Conservation (phyloP, 805 yeast genomes). For the Candida adriatica region DNA sequence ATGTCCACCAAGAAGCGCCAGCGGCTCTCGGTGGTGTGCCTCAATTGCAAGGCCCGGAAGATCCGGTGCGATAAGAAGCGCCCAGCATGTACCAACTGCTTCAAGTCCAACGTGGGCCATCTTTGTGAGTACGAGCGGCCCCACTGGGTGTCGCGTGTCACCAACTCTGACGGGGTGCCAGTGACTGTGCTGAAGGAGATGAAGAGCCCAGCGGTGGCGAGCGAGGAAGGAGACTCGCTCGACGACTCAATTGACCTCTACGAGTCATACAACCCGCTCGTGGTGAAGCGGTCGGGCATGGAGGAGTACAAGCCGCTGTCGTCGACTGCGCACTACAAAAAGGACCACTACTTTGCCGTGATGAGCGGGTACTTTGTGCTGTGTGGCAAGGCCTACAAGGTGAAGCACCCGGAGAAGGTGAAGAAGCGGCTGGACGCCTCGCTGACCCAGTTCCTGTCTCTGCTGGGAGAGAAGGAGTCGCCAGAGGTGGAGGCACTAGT, state of each 20-base stretch:
- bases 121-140: slow-evolving; percentile 23
- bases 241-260: slow-evolving; percentile 17
- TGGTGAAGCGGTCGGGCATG: slow-evolving; percentile 22
- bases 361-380: slow-evolving; percentile 19
- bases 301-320: slow-evolving; percentile 22
- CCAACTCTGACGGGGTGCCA: slow-evolving; percentile 10
- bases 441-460: slow-evolving; percentile 11
- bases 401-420: slow-evolving; percentile 10
- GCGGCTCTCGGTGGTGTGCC: slow-evolving; percentile 32
- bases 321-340: slow-evolving; percentile 13
- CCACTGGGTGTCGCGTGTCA: slow-evolving; percentile 20
- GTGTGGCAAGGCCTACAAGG: slow-evolving; percentile 13
- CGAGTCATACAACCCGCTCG: slow-evolving; percentile 14
- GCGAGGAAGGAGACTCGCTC: slow-evolving; percentile 9
- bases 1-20: slow-evolving; percentile 28
- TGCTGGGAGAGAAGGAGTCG: slow-evolving; percentile 18
- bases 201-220: slow-evolving; percentile 1
- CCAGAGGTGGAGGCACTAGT: slow-evolving; percentile 17
- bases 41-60: slow-evolving; percentile 32
- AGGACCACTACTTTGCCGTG: slow-evolving; percentile 18
- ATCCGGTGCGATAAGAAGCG: slow-evolving; percentile 35
- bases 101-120: slow-evolving; percentile 24
- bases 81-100: slow-evolving; percentile 31
- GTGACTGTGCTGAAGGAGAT: slow-evolving; percentile 8
- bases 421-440: slow-evolving; percentile 21